Base-by-base conservation (phyloP, 1,139 yeast genomes). In the Hyphopichia khmerensis region DNA sequence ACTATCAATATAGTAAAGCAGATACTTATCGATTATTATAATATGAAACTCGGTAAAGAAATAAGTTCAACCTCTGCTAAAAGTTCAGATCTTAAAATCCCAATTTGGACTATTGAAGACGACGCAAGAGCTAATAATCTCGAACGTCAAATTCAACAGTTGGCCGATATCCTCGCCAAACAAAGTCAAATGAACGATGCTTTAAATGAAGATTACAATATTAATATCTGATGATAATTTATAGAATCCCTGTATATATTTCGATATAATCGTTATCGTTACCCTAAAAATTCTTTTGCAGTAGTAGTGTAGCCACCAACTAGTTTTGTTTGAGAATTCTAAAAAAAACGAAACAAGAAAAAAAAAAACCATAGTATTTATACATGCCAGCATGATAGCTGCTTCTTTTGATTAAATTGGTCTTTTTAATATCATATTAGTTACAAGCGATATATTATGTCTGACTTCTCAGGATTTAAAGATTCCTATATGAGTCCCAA, bases 51-150 rank as follows among this genome's bases (percentile, higher is more conserved):
- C 59, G 72, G 71, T 10, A 60, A 60, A 8, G 38, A 30, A 11
- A 4, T 14, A 13, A 4, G 17, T 3, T 36, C 39, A 6, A 37
- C 35, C 2, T 52, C 57, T 2, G 50, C 45, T 62, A 37, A 54
- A 32, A 9, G 14, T 21, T 21, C 24, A 21, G 24, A 21, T 21
- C 5, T 21, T 6, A 21, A 21, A 21, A 8, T 34, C 13, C 65
- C 70, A 2, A 55, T 70, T 5, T 70, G 74, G 72, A 57, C 69
- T 19, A 43, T 47, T 15, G 75, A 71, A 40, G 75, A 71, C 41
- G 73, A 70, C 40, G 53, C 44, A 41, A 53, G 75, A 39, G 67
- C 63, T 0, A 49, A 48, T 27, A 56, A 55, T 39, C 55, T 72
- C 42, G 69, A 65, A 46, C 42, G 45, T 26, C 59, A 48, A 18